Conservation (phyloP, 495 filamentous ascomycete genomes). For the Cercophora samala region DNA sequence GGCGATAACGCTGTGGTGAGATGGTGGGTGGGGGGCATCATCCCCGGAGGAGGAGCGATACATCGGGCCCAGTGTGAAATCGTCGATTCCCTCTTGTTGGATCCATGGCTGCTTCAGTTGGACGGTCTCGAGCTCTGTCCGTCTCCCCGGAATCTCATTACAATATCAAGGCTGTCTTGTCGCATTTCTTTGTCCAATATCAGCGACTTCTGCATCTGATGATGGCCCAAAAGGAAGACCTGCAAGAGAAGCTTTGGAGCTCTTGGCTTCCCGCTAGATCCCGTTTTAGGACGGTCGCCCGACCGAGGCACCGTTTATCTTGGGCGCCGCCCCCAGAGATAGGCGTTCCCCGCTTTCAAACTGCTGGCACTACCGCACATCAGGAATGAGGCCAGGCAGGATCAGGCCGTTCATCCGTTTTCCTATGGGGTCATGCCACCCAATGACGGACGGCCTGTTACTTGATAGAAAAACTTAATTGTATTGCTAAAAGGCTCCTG, state of each 20-base stretch:
- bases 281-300: background rate
- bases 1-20: background rate
- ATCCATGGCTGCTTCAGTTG: background rate
- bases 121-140: background rate
- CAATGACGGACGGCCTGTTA: conserved; percentile 3
- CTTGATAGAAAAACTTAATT: conserved; percentile 7
- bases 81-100: background rate
- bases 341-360: conserved; percentile 12
- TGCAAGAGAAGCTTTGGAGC: background rate
- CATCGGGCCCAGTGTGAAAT: background rate
- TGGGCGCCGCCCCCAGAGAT: background rate
- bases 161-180: background rate
- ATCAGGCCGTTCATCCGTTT: background rate
- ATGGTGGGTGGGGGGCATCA: background rate
- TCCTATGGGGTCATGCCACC: background rate
- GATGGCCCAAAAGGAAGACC: background rate
- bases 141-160: background rate
- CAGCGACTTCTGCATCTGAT: background rate
- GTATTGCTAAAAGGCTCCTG: background rate
- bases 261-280: background rate
- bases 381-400: background rate
- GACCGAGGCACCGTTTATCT: background rate
- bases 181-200: background rate
- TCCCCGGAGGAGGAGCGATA: background rate
- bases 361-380: background rate